Evolutionary conservation across 83 land plant genomes (phyloP).

Genomic region (Thuja plicata): DNA sequence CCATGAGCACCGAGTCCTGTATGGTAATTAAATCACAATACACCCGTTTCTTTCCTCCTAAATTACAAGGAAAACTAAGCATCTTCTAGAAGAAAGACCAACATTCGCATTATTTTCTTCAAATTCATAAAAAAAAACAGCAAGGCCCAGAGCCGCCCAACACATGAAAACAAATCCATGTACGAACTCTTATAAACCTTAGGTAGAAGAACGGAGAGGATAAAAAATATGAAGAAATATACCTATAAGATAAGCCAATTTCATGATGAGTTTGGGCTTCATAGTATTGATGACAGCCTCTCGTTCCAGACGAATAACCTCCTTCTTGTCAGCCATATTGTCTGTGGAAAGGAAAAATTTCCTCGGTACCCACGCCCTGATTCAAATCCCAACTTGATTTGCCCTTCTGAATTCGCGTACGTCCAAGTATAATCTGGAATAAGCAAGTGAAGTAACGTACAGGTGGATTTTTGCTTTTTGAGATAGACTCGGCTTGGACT

Average conservation of each 20-base stretch:
- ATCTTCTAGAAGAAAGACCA: not conserved
- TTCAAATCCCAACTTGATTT: not conserved
- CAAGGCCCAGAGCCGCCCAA: not conserved
- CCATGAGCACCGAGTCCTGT: not conserved
- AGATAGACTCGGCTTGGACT: too few species aligned
- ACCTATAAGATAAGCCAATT: conserved; percentile 67
- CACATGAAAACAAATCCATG: not conserved
- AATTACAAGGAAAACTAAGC: not conserved
- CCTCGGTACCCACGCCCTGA: not conserved
- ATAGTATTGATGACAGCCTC: conserved; percentile 70
- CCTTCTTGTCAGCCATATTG: conserved; percentile 22
- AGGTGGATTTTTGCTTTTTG: too few species aligned
- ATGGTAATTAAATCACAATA: not conserved
- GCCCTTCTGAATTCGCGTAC: too few species aligned
- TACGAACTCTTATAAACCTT: not conserved
- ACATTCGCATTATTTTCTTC: not conserved
- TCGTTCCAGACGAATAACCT: conserved; percentile 56
- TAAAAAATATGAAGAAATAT: not conserved
- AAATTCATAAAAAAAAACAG: not conserved
- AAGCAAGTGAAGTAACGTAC: too few species aligned
- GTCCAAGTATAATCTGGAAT: too few species aligned
- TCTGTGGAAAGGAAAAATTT: not conserved
- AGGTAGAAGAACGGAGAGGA: not conserved
- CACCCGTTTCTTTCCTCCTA: not conserved
- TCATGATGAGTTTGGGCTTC: conserved; percentile 66